These are phyloP conservation scores for Acanthochlamys bracteata DNA, from an alignment of 106 monocot genomes.

Conservation along the genomic window DNA sequence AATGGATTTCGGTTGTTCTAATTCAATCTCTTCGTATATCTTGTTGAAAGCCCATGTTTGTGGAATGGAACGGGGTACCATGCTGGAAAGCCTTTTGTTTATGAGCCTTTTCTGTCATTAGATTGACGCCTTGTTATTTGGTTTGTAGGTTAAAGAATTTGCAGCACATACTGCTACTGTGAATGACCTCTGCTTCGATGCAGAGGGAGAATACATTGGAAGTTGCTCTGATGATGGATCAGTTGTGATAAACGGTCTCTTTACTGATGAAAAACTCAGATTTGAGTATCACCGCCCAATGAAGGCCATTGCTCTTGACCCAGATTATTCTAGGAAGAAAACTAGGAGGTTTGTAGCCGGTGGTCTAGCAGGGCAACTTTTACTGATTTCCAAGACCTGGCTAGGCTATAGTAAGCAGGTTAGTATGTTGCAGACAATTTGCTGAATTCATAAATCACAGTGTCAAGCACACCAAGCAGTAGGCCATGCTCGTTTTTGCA, in stretches of 20 bases:
- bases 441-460: not conserved
- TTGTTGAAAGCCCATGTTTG: no score
- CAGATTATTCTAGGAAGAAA: constrained; percentile 60
- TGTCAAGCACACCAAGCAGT: not conserved
- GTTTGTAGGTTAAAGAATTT: constrained; percentile 92
- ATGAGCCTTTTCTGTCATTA: no score
- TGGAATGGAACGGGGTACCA: no score
- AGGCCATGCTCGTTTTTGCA: constrained; percentile 15
- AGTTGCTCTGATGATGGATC: constrained; percentile 98
- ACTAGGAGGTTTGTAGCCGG: constrained; percentile 81
- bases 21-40: no score
- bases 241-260: constrained; percentile 75
- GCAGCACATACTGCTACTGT: constrained; percentile 83
- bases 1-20: no score
- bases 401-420: constrained; percentile 79
- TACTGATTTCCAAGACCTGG: constrained; percentile 76
- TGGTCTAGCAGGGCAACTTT: constrained; percentile 90
- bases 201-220: constrained; percentile 83
- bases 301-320: constrained; percentile 88
- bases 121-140: no score
- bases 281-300: constrained; percentile 97
- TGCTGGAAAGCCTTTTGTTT: no score
- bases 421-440: constrained; percentile 10
- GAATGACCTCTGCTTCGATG: constrained; percentile 92
- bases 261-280: constrained; percentile 80